Evolutionary conservation across 331 rosid genomes (phyloP).

Genomic region (Cydonia oblonga): DNA sequence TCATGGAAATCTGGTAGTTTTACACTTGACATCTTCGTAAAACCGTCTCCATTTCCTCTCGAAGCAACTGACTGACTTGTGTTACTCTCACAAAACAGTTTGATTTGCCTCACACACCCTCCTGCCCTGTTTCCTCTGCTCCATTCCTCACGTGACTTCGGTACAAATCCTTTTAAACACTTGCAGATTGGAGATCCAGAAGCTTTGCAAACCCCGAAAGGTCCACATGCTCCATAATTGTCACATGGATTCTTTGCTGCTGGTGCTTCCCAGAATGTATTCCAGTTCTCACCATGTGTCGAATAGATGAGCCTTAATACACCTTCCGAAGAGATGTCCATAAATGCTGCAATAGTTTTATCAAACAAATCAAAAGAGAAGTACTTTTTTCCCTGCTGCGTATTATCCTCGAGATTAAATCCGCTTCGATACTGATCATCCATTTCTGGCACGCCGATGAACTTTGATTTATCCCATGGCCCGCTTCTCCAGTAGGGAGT

Average conservation of each 20-base stretch:
- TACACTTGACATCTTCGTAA: not conserved
- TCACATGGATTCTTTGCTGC: conserved; percentile 76
- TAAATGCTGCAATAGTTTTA: not conserved
- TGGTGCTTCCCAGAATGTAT: conserved; percentile 54
- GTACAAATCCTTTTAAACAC: conserved; percentile 41
- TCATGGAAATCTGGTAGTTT: conserved; percentile 9
- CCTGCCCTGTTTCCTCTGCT: conserved; percentile 47
- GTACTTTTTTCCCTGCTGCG: not conserved
- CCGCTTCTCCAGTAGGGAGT: conserved; percentile 49
- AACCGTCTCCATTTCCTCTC: not conserved
- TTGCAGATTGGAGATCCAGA: conserved; percentile 44
- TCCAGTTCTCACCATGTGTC: conserved; percentile 25
- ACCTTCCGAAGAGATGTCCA: conserved; percentile 14
- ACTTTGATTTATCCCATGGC: conserved; percentile 33
- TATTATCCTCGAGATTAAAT: not conserved
- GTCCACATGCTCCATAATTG: conserved; percentile 39
- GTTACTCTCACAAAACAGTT: conserved; percentile 8
- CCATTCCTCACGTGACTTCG: conserved; percentile 48
- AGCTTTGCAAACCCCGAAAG: conserved; percentile 40
- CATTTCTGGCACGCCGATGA: conserved; percentile 74
- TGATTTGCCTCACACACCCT: conserved; percentile 52
- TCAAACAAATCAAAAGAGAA: not conserved
- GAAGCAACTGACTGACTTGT: not conserved
- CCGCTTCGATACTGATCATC: conserved; percentile 2
- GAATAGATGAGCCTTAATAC: not conserved